These are phyloP conservation scores for Suhomyces anneliseae DNA, from an alignment of 1,139 yeast species.

Conservation along the genomic window DNA sequence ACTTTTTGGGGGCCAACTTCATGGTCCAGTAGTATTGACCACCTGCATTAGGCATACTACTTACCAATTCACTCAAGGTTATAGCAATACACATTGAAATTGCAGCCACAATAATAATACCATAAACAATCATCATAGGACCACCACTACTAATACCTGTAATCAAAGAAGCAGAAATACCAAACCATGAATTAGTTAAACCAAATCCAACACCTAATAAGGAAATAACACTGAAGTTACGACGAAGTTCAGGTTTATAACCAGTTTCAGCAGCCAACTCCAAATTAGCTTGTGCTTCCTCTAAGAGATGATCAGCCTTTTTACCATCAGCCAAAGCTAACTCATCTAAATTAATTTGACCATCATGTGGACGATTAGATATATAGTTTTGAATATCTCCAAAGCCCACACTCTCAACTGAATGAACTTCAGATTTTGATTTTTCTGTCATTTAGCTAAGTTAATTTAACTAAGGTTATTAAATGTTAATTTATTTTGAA, in stretches of 20 bases:
- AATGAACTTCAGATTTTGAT: constrained; percentile 11
- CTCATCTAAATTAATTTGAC: constrained; percentile 9
- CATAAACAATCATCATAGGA: constrained; percentile 48
- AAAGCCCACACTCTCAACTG: constrained; percentile 20
- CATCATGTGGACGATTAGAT: constrained; percentile 11
- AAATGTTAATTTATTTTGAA: too few relatives aligned
- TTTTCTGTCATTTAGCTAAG: neutral
- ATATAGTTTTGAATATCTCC: constrained; percentile 22
- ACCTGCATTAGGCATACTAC: constrained; percentile 58
- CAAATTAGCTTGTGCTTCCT: constrained; percentile 35
- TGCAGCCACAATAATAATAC: constrained; percentile 33
- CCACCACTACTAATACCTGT: constrained; percentile 53
- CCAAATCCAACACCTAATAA: constrained; percentile 53
- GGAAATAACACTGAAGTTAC: constrained; percentile 54
- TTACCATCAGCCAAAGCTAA: constrained; percentile 12
- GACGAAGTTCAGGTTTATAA: constrained; percentile 42
- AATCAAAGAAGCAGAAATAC: constrained; percentile 50
- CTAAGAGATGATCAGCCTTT: constrained; percentile 20
- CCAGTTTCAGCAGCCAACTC: constrained; percentile 36
- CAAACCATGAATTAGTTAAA: constrained; percentile 56
- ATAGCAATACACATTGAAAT: constrained; percentile 42
- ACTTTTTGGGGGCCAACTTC: constrained; percentile 51
- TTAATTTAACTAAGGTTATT: too few relatives aligned
- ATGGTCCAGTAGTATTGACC: constrained; percentile 65
- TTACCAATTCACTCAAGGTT: constrained; percentile 49